Evolutionary conservation across 768 basidiomycete species (phyloP).

Genomic region (Russula compacta): DNA sequence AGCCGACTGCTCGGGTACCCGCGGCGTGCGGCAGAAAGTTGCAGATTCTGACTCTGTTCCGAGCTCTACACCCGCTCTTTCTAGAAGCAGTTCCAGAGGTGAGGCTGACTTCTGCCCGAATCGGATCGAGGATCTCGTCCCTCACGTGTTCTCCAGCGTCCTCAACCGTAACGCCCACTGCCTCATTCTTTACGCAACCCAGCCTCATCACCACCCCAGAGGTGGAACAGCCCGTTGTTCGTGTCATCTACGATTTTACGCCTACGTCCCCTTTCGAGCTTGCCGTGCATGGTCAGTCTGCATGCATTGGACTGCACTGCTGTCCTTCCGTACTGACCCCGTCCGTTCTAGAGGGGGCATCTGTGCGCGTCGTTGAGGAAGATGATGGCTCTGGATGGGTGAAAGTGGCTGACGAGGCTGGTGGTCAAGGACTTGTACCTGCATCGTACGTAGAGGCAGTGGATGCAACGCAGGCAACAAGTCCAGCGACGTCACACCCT

Average conservation of each 20-base stretch:
- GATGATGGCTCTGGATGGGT: conserved; percentile 87
- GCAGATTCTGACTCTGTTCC: conserved; percentile 21
- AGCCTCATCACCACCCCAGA: conserved; percentile 34
- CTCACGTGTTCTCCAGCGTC: conserved; percentile 19
- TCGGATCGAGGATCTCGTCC: conserved; percentile 14
- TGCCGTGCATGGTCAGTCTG: conserved; percentile 45
- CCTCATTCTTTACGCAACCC: conserved; percentile 49
- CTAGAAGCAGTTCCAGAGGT: conserved; percentile 26
- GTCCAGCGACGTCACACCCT: conserved; percentile 17
- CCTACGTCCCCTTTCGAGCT: conserved; percentile 75
- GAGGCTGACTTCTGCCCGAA: conserved; percentile 7
- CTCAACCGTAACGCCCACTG: conserved; percentile 30
- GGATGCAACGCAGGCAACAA: conserved; percentile 22
- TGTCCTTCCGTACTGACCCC: neutral
- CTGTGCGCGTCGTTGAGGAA: conserved; percentile 60
- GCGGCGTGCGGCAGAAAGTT: conserved; percentile 22
- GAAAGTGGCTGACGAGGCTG: conserved; percentile 53
- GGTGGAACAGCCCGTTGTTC: conserved; percentile 40
- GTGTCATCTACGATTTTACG: conserved; percentile 65
- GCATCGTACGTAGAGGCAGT: conserved; percentile 60
- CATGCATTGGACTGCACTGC: neutral
- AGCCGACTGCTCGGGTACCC: conserved; percentile 48
- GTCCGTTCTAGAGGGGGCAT: conserved; percentile 46
- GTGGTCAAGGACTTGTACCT: conserved; percentile 68
- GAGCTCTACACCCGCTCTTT: conserved; percentile 29